Percentiles rank a stretch among this genome's conserved stretches.
Evolutionary conservation across 2,329 filamentous ascomycete genomes (phyloP).

Genomic region (Ascosphaera apis): DNA sequence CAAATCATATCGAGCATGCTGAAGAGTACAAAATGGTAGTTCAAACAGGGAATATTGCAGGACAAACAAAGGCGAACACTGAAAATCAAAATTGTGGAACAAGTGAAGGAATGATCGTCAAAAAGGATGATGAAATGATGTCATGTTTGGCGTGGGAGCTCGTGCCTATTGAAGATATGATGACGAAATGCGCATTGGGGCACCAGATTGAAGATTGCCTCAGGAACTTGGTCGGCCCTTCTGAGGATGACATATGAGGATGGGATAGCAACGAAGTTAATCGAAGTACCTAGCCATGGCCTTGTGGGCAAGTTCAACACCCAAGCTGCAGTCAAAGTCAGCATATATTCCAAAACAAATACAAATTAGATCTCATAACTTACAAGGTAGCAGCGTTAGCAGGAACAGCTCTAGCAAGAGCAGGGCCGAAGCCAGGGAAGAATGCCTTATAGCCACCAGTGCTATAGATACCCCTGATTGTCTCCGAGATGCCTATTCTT

Average conservation of each 20-base stretch:
- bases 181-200: no score
- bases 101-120: no score
- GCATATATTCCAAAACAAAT: not conserved
- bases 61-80: no score
- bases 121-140: no score
- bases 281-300: constrained; percentile 26
- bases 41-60: no score
- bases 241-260: not conserved
- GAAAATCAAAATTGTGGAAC: no score
- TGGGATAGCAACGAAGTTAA: constrained; percentile 3
- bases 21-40: no score
- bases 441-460: constrained; percentile 73
- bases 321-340: constrained; percentile 12
- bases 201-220: not conserved
- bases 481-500: constrained; percentile 54
- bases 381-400: constrained; percentile 88
- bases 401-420: constrained; percentile 75
- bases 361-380: constrained; percentile 7
- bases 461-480: constrained; percentile 61
- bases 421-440: constrained; percentile 90
- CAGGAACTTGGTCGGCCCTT: not conserved
- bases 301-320: constrained; percentile 28
- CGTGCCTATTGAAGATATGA: no score
- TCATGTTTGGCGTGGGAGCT: no score
- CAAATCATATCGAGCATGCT: no score